These are phyloP conservation scores for Nissolia schottii DNA, from an alignment of 306 rosid species.

Conservation along the genomic window DNA sequence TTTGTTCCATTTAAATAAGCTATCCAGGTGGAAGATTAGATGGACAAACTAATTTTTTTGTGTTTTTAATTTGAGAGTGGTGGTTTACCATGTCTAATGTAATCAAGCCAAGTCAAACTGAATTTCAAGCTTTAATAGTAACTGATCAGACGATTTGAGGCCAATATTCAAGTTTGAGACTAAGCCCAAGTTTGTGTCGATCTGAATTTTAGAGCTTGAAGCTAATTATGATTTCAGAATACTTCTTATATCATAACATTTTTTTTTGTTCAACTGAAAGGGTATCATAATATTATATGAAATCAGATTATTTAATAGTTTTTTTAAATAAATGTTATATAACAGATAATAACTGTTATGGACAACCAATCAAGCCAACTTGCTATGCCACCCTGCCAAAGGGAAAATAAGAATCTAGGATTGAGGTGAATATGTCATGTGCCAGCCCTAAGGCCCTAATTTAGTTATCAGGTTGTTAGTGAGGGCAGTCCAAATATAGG, in stretches of 20 bases:
- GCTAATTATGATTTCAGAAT: background rate
- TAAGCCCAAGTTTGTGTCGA: background rate
- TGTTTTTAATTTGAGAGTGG: background rate
- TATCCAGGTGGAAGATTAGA: background rate
- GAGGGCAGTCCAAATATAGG: no score
- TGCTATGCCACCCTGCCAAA: background rate
- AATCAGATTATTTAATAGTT: background rate
- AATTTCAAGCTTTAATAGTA: background rate
- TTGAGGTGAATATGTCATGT: no score
- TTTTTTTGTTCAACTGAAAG: no score
- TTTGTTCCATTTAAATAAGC: no score
- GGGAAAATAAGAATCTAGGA: background rate
- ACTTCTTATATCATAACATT: background rate
- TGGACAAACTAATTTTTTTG: background rate
- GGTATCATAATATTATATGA: background rate
- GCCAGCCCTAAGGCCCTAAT: no score
- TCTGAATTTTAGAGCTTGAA: background rate
- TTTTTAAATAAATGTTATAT: background rate
- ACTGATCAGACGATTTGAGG: background rate
- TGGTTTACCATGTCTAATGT: background rate
- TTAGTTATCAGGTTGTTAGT: no score
- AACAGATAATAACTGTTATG: background rate
- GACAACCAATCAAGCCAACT: no score
- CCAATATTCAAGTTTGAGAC: background rate
- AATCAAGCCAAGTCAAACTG: background rate